Evolutionary conservation across 1,284 basidiomycete species (phyloP), one percentile per base, ranked within the genome.

Genomic region (Microbotryum lychnidis-dioicae): DNA sequence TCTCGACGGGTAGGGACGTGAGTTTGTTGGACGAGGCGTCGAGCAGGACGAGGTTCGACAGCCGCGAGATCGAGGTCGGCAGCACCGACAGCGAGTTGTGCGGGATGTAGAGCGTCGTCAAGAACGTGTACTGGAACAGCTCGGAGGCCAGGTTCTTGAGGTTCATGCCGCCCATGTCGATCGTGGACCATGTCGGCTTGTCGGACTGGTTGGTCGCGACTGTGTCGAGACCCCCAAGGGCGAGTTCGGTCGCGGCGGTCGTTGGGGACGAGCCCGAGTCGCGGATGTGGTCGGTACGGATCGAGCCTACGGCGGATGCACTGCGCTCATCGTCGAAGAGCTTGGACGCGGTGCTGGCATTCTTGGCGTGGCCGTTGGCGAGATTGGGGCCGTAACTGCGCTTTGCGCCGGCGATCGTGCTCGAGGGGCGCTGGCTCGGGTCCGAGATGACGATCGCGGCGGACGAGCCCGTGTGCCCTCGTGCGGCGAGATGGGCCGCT

Each of bases 121-220:
- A 84, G 79, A 97, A 97, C n/a, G 84, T 81, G 79, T 97, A 98
- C 44, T 96, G 80, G 64, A 86, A 87, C 54, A 89, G 85, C 16
- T 83, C 84, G 14, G 83, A 77, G 31, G 92, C 88, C 55, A 99
- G 80, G 69, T 88, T 91, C 81, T 94, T 94, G 74, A 98, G 84
- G 67, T 85, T 84, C 64, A 97, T 86, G 6, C 94, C 94, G 61
- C 96, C 94, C 84, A 99, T 91, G 77, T 99, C 94, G 62, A 99
- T 80, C 16, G 90, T 90, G 33, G 80, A 87, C 93, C 94, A 99
- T 1, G 84, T 74, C 63, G 77, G 73, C 46, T 71, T 69, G 50
- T 71, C 66, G 57, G 56, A 62, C 50, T 73, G 72, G 33, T 73
- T 73, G 45, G 44, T 42, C 48, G 46, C 37, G 14, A 42, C 37